These are phyloP conservation scores for Colletotrichum truncatum DNA, from an alignment of 2,329 filamentous ascomycete species.

Conservation along the genomic window DNA sequence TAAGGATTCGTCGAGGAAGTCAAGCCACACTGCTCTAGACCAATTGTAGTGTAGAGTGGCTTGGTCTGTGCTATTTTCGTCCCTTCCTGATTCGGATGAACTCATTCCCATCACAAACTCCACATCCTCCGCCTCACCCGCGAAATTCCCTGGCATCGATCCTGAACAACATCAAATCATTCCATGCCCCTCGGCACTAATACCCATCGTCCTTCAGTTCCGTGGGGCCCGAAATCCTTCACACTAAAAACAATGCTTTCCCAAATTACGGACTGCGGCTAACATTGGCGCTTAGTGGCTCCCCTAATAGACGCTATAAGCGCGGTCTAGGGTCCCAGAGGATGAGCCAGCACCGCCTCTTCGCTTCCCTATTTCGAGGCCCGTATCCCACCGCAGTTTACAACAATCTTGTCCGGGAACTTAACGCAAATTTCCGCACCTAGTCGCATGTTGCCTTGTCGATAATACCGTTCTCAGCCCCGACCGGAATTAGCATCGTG, in stretches of 20 bases:
- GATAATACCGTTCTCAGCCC: background rate
- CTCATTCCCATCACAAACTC: background rate
- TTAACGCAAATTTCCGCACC: too few species aligned
- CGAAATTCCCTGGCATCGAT: background rate
- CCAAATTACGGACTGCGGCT: background rate
- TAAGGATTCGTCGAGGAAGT: too few species aligned
- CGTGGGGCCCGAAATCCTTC: background rate
- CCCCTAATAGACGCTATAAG: background rate
- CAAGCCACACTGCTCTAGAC: slow-evolving; percentile 10
- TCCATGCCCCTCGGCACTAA: background rate
- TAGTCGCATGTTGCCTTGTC: background rate
- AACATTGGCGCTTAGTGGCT: background rate
- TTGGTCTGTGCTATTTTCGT: slow-evolving; percentile 1
- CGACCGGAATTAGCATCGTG: background rate
- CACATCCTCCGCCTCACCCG: background rate
- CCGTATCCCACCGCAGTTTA: background rate
- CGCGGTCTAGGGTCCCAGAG: background rate
- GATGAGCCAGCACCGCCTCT: slow-evolving; percentile 8
- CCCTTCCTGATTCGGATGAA: background rate
- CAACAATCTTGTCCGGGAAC: too few species aligned
- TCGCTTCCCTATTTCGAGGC: background rate
- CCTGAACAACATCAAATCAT: background rate
- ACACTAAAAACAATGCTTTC: background rate
- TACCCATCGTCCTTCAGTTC: too few species aligned
- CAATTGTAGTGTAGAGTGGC: too few species aligned